phyloP scores from a whole-genome alignment of 1,284 basidiomycete species.

The Papiliotrema nemorosa region DNA sequence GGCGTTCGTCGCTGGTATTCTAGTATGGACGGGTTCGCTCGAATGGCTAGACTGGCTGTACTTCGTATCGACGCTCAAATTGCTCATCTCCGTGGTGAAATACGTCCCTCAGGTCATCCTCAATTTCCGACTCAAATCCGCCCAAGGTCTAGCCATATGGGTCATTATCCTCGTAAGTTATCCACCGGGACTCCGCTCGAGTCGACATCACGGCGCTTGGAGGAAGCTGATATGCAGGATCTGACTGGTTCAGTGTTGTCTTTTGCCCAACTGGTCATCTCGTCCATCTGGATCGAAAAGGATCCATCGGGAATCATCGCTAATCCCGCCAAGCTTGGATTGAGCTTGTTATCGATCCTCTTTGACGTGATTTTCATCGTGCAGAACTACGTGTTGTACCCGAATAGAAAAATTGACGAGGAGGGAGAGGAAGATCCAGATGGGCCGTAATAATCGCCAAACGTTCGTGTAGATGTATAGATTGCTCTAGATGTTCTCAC shows the following conservation, averaged over 20 bases:
- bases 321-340: conserved; percentile 47
- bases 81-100: conserved; percentile 41
- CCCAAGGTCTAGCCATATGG: conserved; percentile 42
- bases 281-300: conserved; percentile 36
- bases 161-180: conserved; percentile 19
- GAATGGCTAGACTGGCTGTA: conserved; percentile 47
- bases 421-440: conserved; percentile 4
- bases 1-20: conserved; percentile 13
- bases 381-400: conserved; percentile 35
- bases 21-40: conserved; percentile 26
- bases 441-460: too few relatives aligned
- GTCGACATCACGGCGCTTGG: too few relatives aligned
- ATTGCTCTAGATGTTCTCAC: too few relatives aligned
- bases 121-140: conserved; percentile 38
- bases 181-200: too few relatives aligned
- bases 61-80: conserved; percentile 42
- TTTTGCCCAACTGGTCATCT: conserved; percentile 45
- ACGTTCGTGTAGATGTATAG: too few relatives aligned
- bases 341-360: conserved; percentile 30
- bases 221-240: conserved; percentile 29
- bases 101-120: conserved; percentile 47
- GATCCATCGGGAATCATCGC: conserved; percentile 44
- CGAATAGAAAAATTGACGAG: conserved; percentile 1
- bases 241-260: conserved; percentile 42
- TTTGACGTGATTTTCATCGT: conserved; percentile 37